Evolutionary conservation across 2,329 filamentous ascomycete genomes (phyloP), one percentile per base, ranked within the genome.

Genomic region (Penicillium hordei): DNA sequence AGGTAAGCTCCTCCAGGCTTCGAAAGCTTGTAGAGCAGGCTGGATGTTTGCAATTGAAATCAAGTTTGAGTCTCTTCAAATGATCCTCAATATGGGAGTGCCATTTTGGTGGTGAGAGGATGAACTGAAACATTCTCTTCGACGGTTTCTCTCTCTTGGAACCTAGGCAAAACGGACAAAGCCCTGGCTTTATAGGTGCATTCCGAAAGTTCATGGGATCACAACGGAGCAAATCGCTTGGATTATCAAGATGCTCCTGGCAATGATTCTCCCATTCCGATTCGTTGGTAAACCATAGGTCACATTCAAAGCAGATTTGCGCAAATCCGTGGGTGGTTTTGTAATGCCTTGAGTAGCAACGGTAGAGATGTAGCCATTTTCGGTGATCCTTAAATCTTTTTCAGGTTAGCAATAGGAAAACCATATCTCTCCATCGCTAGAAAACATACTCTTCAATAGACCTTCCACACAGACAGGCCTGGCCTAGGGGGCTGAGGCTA

Each of bases 121-220:
- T 19, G 34, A 51, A 57, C 46, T 57, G 31, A 40, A 25, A 36
- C 33, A 57, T 57, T 43, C 54, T 39, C 40, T 43, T 57, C 33
- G 23, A 40, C n/a, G 48, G 54, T 29, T 31, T 44, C 29, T 36
- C 12, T 39, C 19, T 46, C 27, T 15, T 52, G 13, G 53, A 21
- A 25, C 59, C 52, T 13, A 64, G 43, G 29, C 48, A 62, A 46
- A 64, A 63, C 29, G 38, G 57, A 25, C 33, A 62, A n/a, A 56
- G 52, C n/a, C 49, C 57, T 42, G 43, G 31, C 45, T 63, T 64
- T 25, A 56, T 55, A 7, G 60, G 49, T 31, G 39, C 38, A 52
- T 64, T 54, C 33, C 50, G 49, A 38, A 60, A 64, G 21, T 55
- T 52, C 21, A 64, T 52, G 9, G 57, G 59, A 23, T 64, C 43